Percentiles rank a stretch among this genome's conserved stretches.
phyloP scores from a whole-genome alignment of 2,329 filamentous ascomycete genomes.

The Tolypocladium ovalisporum region DNA sequence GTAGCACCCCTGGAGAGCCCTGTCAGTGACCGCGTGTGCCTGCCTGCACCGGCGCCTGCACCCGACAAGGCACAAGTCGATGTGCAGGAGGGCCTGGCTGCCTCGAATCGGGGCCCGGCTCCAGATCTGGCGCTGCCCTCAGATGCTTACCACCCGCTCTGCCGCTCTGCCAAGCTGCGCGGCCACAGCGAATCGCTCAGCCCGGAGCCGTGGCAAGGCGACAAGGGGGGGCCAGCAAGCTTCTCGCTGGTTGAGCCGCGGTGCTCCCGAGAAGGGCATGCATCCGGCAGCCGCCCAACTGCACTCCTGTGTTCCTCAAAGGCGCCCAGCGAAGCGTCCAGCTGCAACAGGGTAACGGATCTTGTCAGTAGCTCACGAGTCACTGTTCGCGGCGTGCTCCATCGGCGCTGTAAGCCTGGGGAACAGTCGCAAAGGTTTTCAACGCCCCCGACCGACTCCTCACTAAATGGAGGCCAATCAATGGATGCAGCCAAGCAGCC shows the following conservation, averaged over 20 bases:
- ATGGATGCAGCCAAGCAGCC: neutral
- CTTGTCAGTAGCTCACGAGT: neutral
- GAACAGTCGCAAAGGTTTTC: neutral
- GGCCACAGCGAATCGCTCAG: neutral
- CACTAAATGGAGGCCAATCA: neutral
- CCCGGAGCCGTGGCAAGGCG: neutral
- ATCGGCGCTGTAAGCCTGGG: neutral
- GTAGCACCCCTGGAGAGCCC: no score
- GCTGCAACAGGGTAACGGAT: neutral
- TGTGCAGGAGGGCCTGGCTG: neutral
- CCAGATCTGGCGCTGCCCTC: neutral
- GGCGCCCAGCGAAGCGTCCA: no score
- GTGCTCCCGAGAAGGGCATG: conserved; percentile 7
- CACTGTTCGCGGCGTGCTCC: neutral
- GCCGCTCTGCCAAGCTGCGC: neutral
- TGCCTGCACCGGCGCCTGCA: neutral
- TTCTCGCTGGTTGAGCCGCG: conserved; percentile 6
- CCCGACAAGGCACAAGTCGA: neutral
- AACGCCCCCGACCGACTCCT: neutral
- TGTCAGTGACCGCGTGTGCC: neutral
- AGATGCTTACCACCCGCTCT: neutral
- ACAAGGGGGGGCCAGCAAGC: conserved; percentile 1
- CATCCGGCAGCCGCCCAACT: conserved; percentile 3
- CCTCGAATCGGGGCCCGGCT: neutral
- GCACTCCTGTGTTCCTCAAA: no score